Evolutionary conservation across 352 stramenopile species (phyloP).

Genomic region (Globisporangium cederbergense): DNA sequence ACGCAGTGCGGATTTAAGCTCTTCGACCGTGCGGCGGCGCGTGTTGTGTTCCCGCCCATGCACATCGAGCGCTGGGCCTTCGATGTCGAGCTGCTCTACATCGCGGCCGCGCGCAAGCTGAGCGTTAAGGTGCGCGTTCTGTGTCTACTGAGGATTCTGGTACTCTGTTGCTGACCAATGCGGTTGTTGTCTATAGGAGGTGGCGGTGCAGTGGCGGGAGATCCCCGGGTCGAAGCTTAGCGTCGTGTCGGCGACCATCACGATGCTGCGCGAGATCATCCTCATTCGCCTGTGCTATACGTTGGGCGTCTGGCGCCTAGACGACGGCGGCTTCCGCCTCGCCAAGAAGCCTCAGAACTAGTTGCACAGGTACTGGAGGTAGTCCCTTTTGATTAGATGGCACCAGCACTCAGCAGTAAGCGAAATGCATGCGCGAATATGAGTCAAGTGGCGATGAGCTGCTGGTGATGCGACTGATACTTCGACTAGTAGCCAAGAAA

Average conservation of each 20-base stretch:
- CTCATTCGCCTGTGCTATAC: constrained; percentile 89
- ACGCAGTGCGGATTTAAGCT: constrained; percentile 96
- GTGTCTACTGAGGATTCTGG: background rate
- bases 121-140: constrained; percentile 46
- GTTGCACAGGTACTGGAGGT: background rate
- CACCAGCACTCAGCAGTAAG: background rate
- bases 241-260: constrained; percentile 84
- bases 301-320: constrained; percentile 82
- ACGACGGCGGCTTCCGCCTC: constrained; percentile 68
- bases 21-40: constrained; percentile 84
- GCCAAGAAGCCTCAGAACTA: constrained; percentile 2
- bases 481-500: no score
- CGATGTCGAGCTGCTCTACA: constrained; percentile 92
- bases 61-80: constrained; percentile 95
- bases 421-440: no score
- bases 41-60: constrained; percentile 86
- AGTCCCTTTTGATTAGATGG: no score
- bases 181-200: constrained; percentile 48
- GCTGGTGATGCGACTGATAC: no score
- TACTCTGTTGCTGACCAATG: constrained; percentile 1
- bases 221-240: constrained; percentile 90
- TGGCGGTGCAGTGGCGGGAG: constrained; percentile 91
- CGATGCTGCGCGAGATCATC: constrained; percentile 92
- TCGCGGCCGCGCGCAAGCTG: constrained; percentile 61
- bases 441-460: no score